Evolutionary conservation across 2,329 filamentous ascomycete genomes (phyloP).

Genomic region (Akanthomyces uredinophilus): DNA sequence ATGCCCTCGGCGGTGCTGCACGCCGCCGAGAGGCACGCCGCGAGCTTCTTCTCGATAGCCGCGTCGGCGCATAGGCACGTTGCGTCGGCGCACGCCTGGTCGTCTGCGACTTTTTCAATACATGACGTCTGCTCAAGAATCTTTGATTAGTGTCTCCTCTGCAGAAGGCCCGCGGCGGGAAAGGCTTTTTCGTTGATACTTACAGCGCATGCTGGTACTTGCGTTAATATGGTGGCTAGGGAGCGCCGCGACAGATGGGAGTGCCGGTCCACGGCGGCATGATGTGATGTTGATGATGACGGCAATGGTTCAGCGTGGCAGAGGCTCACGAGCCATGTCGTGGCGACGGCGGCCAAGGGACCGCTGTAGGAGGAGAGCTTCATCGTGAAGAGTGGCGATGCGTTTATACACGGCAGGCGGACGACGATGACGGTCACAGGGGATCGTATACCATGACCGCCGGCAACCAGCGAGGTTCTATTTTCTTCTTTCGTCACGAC

Average conservation of each 20-base stretch:
- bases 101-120: neutral
- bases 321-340: neutral
- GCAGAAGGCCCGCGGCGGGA: too few species aligned
- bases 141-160: neutral
- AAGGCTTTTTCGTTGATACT: neutral
- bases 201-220: constrained; percentile 5
- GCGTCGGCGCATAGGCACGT: neutral
- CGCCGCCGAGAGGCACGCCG: neutral
- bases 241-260: neutral
- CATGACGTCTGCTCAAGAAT: neutral
- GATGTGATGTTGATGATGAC: neutral
- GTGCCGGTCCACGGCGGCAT: neutral
- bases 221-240: neutral
- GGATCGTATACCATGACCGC: neutral
- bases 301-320: neutral
- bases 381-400: neutral
- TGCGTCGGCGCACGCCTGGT: neutral
- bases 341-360: neutral
- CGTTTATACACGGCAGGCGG: neutral
- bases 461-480: neutral
- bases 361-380: too few species aligned
- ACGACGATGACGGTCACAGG: neutral
- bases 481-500: neutral
- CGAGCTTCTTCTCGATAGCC: neutral
- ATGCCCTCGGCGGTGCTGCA: neutral